phyloP scores from a whole-genome alignment of 768 basidiomycete genomes.

The Krasilnikovozyma curviuscula region DNA sequence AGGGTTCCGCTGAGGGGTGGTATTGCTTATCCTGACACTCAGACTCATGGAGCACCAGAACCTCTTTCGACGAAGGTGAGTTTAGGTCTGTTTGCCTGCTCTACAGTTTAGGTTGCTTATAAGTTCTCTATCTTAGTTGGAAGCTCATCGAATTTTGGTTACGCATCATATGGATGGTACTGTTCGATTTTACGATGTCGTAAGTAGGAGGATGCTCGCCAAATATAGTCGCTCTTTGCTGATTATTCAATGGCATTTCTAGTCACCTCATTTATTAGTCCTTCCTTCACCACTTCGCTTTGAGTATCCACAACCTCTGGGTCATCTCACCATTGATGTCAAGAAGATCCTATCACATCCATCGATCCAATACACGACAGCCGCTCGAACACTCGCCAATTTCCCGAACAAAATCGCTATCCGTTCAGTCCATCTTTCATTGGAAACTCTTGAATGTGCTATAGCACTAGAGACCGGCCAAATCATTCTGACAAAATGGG shows the following conservation, averaged over 20 bases:
- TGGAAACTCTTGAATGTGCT: slow-evolving; percentile 27
- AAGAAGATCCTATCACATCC: slow-evolving; percentile 31
- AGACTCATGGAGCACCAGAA: slow-evolving; percentile 23
- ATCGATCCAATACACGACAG: slow-evolving; percentile 17
- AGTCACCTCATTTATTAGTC: slow-evolving; percentile 3
- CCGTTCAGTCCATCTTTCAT: slow-evolving; percentile 24
- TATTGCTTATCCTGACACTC: slow-evolving; percentile 19
- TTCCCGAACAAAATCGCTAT: slow-evolving; percentile 25
- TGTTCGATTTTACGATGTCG: slow-evolving; percentile 24
- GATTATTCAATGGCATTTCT: background rate
- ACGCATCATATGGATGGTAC: slow-evolving; percentile 45
- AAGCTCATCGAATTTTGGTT: slow-evolving; percentile 44
- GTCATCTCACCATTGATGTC: slow-evolving; percentile 43
- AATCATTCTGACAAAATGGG: slow-evolving; percentile 27
- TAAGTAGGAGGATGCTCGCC: background rate
- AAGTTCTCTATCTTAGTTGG: slow-evolving; percentile 13
- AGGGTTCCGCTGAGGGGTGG: slow-evolving; percentile 23
- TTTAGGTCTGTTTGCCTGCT: background rate
- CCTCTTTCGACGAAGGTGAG: slow-evolving; percentile 39
- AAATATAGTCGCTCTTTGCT: background rate
- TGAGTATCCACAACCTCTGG: slow-evolving; percentile 47
- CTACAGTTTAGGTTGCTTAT: background rate
- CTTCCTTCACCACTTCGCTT: slow-evolving; percentile 32
- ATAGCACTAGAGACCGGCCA: slow-evolving; percentile 28
- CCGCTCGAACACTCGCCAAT: slow-evolving; percentile 20